Base-by-base conservation (phyloP, 768 basidiomycete species). In the Chiua virens region DNA sequence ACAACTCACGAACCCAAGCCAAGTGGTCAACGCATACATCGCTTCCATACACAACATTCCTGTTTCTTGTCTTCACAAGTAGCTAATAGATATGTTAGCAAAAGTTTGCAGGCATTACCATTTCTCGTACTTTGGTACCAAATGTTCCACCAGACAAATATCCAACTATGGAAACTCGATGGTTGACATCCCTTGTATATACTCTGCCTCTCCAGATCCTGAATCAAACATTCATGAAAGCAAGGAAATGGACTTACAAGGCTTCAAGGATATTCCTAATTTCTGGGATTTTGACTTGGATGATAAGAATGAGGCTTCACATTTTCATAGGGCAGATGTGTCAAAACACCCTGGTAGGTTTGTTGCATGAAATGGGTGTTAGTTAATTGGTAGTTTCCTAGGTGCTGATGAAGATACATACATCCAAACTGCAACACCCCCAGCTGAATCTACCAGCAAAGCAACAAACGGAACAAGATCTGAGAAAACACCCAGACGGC, bases 131-230 rank as follows among this genome's bases (percentile, higher is more conserved):
- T 1, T 85, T 86, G 62, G 84, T 79, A 60, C 88, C 89, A n/a
- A n/a, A n/a, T n/a, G n/a, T n/a, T n/a, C n/a, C n/a, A n/a, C n/a
- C n/a, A n/a, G n/a, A n/a, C n/a, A 15, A 69, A 53, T 93, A 81
- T 67, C 90, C 88, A 4, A 81, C 78, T n/a, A 62, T 76, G 49
- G 73, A 87, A 58, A 92, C 91, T 17, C 81, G 86, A 18, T 89
- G 89, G 17, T 69, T 77, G 52, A 80, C 77, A 30, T 73, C 80
- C 2, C 60, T 79, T 56, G 88, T 88, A 64, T 42, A 73, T 59
- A 20, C 14, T 5, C 15, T 44, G 15, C 38, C n/a, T 17, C 18
- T 36, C 32, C 15, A 36, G 5, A 14, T 11, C 14, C n/a, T 32
- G 44, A 35, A 13, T 5, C 18, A 40, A 38, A 47, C 13, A 36